Conservation (phyloP, 2,329 filamentous ascomycete genomes). For the Clarireedia monteithiana region DNA sequence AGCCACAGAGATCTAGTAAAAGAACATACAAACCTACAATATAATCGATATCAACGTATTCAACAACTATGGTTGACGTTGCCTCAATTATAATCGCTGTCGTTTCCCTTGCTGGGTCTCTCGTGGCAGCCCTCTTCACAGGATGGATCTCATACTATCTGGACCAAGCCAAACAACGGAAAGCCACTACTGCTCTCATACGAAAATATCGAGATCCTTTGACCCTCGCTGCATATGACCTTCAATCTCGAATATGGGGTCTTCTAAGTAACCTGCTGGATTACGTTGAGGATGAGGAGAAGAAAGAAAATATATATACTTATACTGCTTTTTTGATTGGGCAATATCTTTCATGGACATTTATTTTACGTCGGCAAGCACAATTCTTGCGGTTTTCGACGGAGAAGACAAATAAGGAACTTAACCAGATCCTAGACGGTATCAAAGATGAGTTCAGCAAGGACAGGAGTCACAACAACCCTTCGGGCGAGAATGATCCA, state of each 20-base stretch:
- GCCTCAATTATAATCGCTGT: slow-evolving; percentile 23
- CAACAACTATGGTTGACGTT: slow-evolving; percentile 16
- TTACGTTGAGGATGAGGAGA: slow-evolving; percentile 13
- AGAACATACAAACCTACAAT: not conserved
- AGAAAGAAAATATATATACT: slow-evolving; percentile 17
- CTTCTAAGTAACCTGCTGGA: slow-evolving; percentile 14
- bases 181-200: slow-evolving; percentile 19
- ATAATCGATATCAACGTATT: not conserved
- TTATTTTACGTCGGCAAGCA: slow-evolving; percentile 21
- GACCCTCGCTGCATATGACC: slow-evolving; percentile 19
- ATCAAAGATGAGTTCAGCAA: slow-evolving; percentile 17
- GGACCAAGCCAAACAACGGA: slow-evolving; percentile 20
- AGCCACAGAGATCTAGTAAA: not conserved
- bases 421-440: slow-evolving; percentile 14
- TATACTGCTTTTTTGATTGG: slow-evolving; percentile 23
- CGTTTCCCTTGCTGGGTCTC: slow-evolving; percentile 22
- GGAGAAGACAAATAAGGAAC: slow-evolving; percentile 18
- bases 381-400: slow-evolving; percentile 22
- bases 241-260: slow-evolving; percentile 21
- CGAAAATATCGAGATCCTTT: slow-evolving; percentile 25
- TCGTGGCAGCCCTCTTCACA: slow-evolving; percentile 21
- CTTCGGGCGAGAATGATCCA: slow-evolving; percentile 16
- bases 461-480: slow-evolving; percentile 8
- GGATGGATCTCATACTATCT: slow-evolving; percentile 25
- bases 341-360: slow-evolving; percentile 24